Evolutionary conservation across 108 stramenopile genomes (phyloP).

Genomic region (Cyclostephanos invisitatus): DNA sequence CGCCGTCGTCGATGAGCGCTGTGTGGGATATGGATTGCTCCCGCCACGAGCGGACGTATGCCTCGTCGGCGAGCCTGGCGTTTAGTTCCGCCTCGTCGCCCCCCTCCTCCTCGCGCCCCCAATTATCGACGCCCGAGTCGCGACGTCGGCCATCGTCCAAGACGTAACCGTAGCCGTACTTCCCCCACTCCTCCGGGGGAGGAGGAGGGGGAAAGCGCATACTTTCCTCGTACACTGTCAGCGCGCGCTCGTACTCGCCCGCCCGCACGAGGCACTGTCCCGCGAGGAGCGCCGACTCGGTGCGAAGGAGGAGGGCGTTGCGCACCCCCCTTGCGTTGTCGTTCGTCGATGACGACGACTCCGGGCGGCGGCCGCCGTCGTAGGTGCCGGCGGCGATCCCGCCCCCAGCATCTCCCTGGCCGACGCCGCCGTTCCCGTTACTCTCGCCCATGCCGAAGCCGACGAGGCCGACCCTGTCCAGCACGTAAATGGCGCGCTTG

Average conservation of each 20-base stretch:
- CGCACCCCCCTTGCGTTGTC: conserved; percentile 22
- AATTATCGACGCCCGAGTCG: not conserved
- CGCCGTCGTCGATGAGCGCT: conserved; percentile 44
- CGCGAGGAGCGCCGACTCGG: conserved; percentile 42
- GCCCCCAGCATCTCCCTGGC: conserved; percentile 47
- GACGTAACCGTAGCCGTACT: conserved; percentile 41
- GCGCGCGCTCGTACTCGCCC: conserved; percentile 38
- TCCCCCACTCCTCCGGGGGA: conserved; percentile 30
- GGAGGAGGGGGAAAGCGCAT: conserved; percentile 47
- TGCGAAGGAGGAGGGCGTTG: conserved; percentile 28
- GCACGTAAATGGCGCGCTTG: conserved; percentile 54
- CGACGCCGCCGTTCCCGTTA: conserved; percentile 1
- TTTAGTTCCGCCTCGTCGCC: conserved; percentile 5
- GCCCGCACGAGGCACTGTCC: conserved; percentile 37
- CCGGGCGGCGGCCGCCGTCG: conserved; percentile 1
- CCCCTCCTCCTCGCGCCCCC: conserved; percentile 6
- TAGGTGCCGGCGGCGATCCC: conserved; percentile 18
- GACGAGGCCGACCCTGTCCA: conserved; percentile 57
- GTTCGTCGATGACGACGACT: not conserved
- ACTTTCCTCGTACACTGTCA: conserved; percentile 33
- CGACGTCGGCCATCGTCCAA: not conserved
- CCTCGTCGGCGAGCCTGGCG: conserved; percentile 22
- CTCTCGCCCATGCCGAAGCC: conserved; percentile 11
- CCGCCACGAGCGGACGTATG: conserved; percentile 36
- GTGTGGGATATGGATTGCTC: conserved; percentile 36